phyloP scores from a whole-genome alignment of 164 flowering plant genomes.

The Houttuynia cordata region DNA sequence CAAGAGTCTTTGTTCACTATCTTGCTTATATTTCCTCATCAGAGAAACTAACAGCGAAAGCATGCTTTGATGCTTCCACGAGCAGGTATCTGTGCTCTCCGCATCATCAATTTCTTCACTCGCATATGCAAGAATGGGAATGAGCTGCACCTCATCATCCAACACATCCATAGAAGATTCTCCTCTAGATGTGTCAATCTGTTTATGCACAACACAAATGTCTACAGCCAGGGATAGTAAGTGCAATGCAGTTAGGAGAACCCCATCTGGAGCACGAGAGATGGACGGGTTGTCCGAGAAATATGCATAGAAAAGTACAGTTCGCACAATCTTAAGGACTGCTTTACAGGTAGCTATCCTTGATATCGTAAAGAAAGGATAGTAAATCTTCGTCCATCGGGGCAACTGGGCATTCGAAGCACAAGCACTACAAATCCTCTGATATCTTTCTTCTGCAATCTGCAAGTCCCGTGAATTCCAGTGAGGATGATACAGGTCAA shows the following conservation, averaged over 20 bases:
- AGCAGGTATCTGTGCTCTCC: slow-evolving; percentile 15
- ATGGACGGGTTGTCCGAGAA: slow-evolving; percentile 29
- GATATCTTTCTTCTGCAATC: slow-evolving; percentile 87
- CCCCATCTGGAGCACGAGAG: slow-evolving; percentile 89
- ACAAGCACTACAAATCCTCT: slow-evolving; percentile 62
- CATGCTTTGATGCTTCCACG: slow-evolving; percentile 37
- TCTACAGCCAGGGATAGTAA: slow-evolving; percentile 73
- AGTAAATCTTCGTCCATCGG: slow-evolving; percentile 66
- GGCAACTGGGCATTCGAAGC: slow-evolving; percentile 76
- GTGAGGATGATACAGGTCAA: slow-evolving; percentile 89
- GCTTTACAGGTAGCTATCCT: slow-evolving; percentile 59
- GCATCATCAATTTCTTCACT: slow-evolving; percentile 41
- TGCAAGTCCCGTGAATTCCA: slow-evolving; percentile 89
- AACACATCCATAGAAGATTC: slow-evolving; percentile 4
- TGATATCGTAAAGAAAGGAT: slow-evolving; percentile 57
- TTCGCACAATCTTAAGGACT: slow-evolving; percentile 51
- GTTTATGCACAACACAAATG: slow-evolving; percentile 38
- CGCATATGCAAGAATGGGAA: slow-evolving; percentile 56
- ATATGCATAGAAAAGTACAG: slow-evolving; percentile 70
- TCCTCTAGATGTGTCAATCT: slow-evolving; percentile 12
- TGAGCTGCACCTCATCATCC: slow-evolving; percentile 15
- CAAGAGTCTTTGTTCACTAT: slow-evolving; percentile 17
- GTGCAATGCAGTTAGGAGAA: slow-evolving; percentile 73
- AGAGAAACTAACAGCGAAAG: slow-evolving; percentile 67
- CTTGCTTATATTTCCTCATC: slow-evolving; percentile 56